Evolutionary conservation across 2,329 filamentous ascomycete genomes (phyloP).

Genomic region (Pseudogymnoascus sp.): DNA sequence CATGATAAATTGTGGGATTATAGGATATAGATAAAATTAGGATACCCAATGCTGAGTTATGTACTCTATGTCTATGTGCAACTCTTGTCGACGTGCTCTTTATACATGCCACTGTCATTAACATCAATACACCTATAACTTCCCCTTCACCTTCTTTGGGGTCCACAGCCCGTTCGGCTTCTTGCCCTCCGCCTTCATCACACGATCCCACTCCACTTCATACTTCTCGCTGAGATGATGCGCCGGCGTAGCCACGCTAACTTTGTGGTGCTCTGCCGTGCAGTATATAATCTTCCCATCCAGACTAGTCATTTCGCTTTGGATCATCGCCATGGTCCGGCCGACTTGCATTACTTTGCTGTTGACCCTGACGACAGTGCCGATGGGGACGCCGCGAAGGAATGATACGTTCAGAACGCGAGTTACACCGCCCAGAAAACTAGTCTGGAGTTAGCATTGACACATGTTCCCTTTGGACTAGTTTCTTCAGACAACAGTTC

Average conservation of each 20-base stretch:
- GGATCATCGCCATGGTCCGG: slow-evolving; percentile 43
- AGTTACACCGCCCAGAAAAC: slow-evolving; percentile 43
- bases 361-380: slow-evolving; percentile 35
- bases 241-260: slow-evolving; percentile 34
- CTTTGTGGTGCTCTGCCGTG: slow-evolving; percentile 46
- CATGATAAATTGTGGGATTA: background rate
- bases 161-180: slow-evolving; percentile 6
- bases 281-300: slow-evolving; percentile 41
- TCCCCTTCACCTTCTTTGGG: background rate
- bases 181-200: slow-evolving; percentile 28
- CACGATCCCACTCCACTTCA: slow-evolving; percentile 36
- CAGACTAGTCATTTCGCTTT: slow-evolving; percentile 39
- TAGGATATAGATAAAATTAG: background rate
- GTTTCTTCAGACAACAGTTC: background rate
- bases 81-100: background rate
- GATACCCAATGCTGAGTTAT: slow-evolving; percentile 4
- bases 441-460: slow-evolving; percentile 5
- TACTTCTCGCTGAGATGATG: slow-evolving; percentile 30
- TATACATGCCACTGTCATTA: background rate
- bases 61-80: background rate
- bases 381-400: slow-evolving; percentile 39
- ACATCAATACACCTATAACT: background rate
- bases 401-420: slow-evolving; percentile 43
- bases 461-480: background rate
- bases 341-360: slow-evolving; percentile 38